Evolutionary conservation across 305 asterid genomes (phyloP).

Genomic region (Euphrasia arctica): DNA sequence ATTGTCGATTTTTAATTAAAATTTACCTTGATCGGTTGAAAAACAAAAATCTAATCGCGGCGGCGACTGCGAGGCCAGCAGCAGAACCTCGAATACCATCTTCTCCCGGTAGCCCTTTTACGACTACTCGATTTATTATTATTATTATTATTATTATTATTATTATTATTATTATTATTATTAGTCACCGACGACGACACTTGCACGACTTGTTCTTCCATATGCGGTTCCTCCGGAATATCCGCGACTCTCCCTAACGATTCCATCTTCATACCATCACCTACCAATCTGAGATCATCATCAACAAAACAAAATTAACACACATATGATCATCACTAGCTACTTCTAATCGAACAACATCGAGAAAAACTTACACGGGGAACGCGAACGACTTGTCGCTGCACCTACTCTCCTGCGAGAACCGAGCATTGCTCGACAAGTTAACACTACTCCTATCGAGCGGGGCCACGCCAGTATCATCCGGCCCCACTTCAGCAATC

Average conservation of each 20-base stretch:
- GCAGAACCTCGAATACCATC: slow-evolving; percentile 51
- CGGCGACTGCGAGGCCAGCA: slow-evolving; percentile 44
- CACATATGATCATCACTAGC: no score
- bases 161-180: no score
- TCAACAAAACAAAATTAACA: not conserved
- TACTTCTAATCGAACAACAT: no score
- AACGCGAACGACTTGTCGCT: not conserved
- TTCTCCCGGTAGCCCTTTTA: slow-evolving; percentile 25
- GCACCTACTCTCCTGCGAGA: not conserved
- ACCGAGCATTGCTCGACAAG: not conserved
- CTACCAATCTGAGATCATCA: slow-evolving; percentile 48
- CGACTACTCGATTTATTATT: slow-evolving; percentile 9
- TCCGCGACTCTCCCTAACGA: slow-evolving; percentile 40
- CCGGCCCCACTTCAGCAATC: not conserved
- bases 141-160: no score
- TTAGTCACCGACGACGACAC: no score
- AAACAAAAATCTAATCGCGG: no score
- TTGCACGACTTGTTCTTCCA: slow-evolving; percentile 23
- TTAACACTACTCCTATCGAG: not conserved
- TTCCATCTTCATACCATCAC: slow-evolving; percentile 33
- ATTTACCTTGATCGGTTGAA: no score
- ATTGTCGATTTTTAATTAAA: no score
- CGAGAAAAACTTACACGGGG: not conserved
- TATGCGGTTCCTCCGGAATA: slow-evolving; percentile 32
- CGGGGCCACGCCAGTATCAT: not conserved